phyloP scores from a whole-genome alignment of 108 stramenopile species.

The Chaetoceros tenuissimus region DNA sequence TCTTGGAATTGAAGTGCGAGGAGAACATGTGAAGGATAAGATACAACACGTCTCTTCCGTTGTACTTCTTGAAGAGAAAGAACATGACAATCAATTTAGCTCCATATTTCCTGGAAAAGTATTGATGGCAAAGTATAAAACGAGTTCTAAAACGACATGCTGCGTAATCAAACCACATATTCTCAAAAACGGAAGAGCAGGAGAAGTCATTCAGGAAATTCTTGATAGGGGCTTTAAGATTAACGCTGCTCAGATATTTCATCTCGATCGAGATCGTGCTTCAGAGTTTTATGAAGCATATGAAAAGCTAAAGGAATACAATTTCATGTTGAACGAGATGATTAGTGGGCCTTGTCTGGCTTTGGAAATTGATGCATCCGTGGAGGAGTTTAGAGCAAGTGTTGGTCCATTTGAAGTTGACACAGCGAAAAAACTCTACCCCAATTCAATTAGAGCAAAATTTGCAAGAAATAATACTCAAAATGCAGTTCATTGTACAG shows the following conservation, averaged over 20 bases:
- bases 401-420: slow-evolving; percentile 73
- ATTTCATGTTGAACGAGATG: slow-evolving; percentile 45
- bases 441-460: slow-evolving; percentile 44
- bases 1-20: neutral
- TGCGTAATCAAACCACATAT: slow-evolving; percentile 72
- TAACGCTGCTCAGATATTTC: slow-evolving; percentile 41
- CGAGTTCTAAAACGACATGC: slow-evolving; percentile 37
- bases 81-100: slow-evolving; percentile 1
- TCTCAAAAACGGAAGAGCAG: slow-evolving; percentile 35
- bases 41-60: neutral
- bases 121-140: slow-evolving; percentile 50
- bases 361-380: slow-evolving; percentile 39
- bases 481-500: slow-evolving; percentile 86
- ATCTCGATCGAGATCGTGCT: slow-evolving; percentile 34
- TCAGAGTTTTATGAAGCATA: slow-evolving; percentile 72
- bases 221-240: slow-evolving; percentile 41
- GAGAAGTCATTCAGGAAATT: slow-evolving; percentile 41
- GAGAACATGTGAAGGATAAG: neutral
- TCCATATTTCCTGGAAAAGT: slow-evolving; percentile 8
- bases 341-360: slow-evolving; percentile 42
- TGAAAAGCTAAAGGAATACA: slow-evolving; percentile 38
- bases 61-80: neutral
- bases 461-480: slow-evolving; percentile 45
- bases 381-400: slow-evolving; percentile 45
- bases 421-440: slow-evolving; percentile 56